phyloP scores from a whole-genome alignment of 192 early-diverging fungal species.

The Coemansia brasiliensis region DNA sequence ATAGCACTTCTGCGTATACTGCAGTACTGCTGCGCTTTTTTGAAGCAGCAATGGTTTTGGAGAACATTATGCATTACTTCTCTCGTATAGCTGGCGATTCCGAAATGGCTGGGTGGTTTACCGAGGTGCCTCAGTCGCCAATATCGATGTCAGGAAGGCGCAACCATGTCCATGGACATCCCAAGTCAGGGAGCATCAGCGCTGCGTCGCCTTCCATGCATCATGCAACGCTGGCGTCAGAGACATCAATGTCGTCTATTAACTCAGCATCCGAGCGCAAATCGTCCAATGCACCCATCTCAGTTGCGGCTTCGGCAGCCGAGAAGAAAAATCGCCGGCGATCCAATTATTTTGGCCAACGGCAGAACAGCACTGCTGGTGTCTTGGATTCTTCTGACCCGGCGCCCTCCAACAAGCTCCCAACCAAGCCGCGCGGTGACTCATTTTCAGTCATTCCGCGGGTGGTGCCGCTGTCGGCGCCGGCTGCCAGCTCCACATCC shows the following conservation, averaged over 20 bases:
- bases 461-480: slow-evolving; percentile 14
- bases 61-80: slow-evolving; percentile 44
- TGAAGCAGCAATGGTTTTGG: slow-evolving; percentile 41
- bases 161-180: slow-evolving; percentile 18
- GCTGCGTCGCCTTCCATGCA: slow-evolving; percentile 23
- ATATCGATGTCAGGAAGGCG: slow-evolving; percentile 29
- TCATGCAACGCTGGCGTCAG: slow-evolving; percentile 33
- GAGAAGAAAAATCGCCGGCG: slow-evolving; percentile 46
- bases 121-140: slow-evolving; percentile 44
- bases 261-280: slow-evolving; percentile 34
- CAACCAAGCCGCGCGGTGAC: slow-evolving; percentile 33
- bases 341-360: slow-evolving; percentile 55
- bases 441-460: slow-evolving; percentile 43
- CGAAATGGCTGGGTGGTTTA: slow-evolving; percentile 51
- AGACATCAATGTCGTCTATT: slow-evolving; percentile 36
- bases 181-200: slow-evolving; percentile 14
- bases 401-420: slow-evolving; percentile 14
- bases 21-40: slow-evolving; percentile 48
- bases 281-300: slow-evolving; percentile 43
- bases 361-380: slow-evolving; percentile 27
- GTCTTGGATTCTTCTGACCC: slow-evolving; percentile 8
- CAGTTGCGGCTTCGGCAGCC: slow-evolving; percentile 11
- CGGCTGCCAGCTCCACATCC: not conserved
- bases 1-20: slow-evolving; percentile 43
- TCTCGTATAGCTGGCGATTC: slow-evolving; percentile 50